These are phyloP conservation scores for Scheffersomyces stipitis DNA, from an alignment of 805 yeast species.

Conservation along the genomic window DNA sequence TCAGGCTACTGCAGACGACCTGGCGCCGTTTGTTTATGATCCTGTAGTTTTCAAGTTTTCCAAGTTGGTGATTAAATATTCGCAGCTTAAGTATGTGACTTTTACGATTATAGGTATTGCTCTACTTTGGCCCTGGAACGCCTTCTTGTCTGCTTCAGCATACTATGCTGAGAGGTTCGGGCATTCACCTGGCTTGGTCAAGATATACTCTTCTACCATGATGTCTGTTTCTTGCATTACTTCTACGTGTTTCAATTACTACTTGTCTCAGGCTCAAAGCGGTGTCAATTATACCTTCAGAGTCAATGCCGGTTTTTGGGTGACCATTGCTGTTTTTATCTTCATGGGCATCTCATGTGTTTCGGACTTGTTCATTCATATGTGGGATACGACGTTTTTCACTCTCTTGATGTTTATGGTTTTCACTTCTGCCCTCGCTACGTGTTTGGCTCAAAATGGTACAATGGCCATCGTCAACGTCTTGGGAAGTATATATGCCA, in stretches of 20 bases:
- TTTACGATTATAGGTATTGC: conserved; percentile 74
- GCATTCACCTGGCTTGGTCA: conserved; percentile 48
- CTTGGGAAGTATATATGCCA: conserved; percentile 74
- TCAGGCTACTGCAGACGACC: not conserved
- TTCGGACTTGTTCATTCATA: conserved; percentile 28
- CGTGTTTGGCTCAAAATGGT: conserved; percentile 86
- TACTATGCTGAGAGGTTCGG: conserved; percentile 68
- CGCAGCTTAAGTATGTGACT: conserved; percentile 50
- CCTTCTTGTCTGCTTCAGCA: conserved; percentile 81
- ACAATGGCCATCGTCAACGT: conserved; percentile 83
- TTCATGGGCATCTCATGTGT: conserved; percentile 55
- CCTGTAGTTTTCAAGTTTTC: conserved; percentile 18
- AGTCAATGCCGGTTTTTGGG: conserved; percentile 56
- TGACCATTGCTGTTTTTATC: conserved; percentile 59
- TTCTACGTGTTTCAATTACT: conserved; percentile 57
- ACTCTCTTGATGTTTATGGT: conserved; percentile 61
- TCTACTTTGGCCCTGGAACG: conserved; percentile 95
- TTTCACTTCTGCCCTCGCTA: conserved; percentile 65
- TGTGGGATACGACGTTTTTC: conserved; percentile 47
- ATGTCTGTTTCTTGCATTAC: conserved; percentile 82
- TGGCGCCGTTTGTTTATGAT: conserved; percentile 11
- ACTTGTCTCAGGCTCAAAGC: conserved; percentile 63
- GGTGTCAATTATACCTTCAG: conserved; percentile 58
- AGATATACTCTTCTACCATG: conserved; percentile 74
- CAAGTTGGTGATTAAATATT: conserved; percentile 14